Conservation (phyloP, 163 green algal species). For the Volvox carteri region DNA sequence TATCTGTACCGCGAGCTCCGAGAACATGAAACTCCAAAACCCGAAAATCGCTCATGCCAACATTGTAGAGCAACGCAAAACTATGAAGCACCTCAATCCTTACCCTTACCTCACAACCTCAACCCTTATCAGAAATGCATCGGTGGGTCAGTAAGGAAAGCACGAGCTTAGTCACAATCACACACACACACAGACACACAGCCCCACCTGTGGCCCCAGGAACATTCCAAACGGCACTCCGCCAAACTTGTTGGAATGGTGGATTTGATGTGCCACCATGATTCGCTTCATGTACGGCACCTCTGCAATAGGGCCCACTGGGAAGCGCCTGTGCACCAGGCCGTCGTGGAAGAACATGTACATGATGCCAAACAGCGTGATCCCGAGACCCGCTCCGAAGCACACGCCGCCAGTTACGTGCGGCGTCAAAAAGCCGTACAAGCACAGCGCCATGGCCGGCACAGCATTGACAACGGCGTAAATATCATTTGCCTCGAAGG, state of each 20-base stretch:
- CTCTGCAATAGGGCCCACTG: constrained; percentile 87
- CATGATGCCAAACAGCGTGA: constrained; percentile 96
- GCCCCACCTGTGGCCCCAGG: constrained; percentile 85
- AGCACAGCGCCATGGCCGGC: constrained; percentile 91
- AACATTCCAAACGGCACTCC: constrained; percentile 97
- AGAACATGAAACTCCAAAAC: no score
- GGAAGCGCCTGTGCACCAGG: constrained; percentile 89
- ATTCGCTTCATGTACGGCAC: constrained; percentile 92
- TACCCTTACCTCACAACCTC: not conserved
- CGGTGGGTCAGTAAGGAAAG: no score
- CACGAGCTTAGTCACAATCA: no score
- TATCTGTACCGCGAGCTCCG: no score
- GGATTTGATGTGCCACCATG: constrained; percentile 92
- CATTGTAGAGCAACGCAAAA: no score
- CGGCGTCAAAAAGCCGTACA: constrained; percentile 93
- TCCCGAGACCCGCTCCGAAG: constrained; percentile 94
- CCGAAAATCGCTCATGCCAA: no score
- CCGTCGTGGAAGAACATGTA: constrained; percentile 99
- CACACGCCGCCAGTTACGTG: constrained; percentile 83
- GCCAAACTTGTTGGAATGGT: constrained; percentile 95
- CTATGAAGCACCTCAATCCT: not conserved
- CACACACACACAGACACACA: not conserved
- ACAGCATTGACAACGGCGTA: constrained; percentile 96
- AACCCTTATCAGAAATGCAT: not conserved
- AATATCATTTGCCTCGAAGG: constrained; percentile 95